These are phyloP conservation scores for Stephanodiscus triporus DNA, from an alignment of 108 stramenopile genomes.

Conservation along the genomic window DNA sequence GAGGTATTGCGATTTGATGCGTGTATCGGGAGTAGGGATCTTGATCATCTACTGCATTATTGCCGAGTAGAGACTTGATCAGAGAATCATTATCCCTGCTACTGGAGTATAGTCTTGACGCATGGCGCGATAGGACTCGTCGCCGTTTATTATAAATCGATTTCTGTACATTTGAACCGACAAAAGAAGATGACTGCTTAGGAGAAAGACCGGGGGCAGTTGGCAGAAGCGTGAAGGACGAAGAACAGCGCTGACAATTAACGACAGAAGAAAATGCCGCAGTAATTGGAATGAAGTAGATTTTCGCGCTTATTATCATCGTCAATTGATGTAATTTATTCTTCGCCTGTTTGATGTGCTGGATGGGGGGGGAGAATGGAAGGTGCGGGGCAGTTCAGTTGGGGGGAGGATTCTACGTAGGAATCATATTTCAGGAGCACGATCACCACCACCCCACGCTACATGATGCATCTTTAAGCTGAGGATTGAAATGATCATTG, in stretches of 20 bases:
- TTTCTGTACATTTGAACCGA: neutral
- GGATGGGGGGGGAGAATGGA: too few species aligned
- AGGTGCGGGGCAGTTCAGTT: too few species aligned
- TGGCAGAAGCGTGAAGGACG: neutral
- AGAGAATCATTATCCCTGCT: neutral
- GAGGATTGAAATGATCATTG: slow-evolving; percentile 1
- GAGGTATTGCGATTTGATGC: slow-evolving; percentile 82
- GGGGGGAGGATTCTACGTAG: too few species aligned
- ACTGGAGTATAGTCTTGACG: neutral
- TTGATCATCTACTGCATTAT: slow-evolving; percentile 16
- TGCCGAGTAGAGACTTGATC: slow-evolving; percentile 13
- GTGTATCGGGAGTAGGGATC: slow-evolving; percentile 50
- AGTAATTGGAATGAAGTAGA: neutral
- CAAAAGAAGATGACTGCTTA: neutral
- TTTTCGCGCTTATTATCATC: too few species aligned
- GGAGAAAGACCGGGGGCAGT: neutral
- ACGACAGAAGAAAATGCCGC: neutral
- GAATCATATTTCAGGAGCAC: too few species aligned
- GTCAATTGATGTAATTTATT: too few species aligned
- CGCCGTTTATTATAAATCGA: neutral
- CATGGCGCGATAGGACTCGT: slow-evolving; percentile 1
- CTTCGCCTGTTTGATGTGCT: too few species aligned
- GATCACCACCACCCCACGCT: too few species aligned
- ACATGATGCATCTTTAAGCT: too few species aligned
- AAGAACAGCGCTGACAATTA: neutral